phyloP scores from a whole-genome alignment of 177 flowering plant species.

The Vitis hybrid region DNA sequence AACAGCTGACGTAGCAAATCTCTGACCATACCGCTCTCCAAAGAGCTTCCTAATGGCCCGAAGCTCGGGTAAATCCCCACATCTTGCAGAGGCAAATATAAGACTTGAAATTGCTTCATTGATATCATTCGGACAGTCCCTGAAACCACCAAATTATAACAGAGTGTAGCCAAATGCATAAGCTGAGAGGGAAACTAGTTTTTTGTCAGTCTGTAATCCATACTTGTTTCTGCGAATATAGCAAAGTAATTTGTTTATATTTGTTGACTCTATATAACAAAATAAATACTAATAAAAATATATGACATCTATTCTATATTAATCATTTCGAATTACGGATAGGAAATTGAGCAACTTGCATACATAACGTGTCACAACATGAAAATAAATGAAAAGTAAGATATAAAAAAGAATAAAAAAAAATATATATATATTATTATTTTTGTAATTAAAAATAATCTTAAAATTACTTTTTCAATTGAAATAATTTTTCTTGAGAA shows the following conservation, averaged over 20 bases:
- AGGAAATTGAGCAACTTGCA: no score
- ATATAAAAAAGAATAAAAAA: no score
- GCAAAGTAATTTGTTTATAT: conserved; percentile 17
- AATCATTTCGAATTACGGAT: no score
- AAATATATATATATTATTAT: no score
- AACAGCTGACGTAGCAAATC: conserved; percentile 45
- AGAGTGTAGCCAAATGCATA: background rate
- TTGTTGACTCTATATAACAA: no score
- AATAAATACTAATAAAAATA: no score
- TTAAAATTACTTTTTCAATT: no score
- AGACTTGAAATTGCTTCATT: conserved; percentile 86
- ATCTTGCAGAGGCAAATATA: conserved; percentile 78
- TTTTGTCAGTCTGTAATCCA: background rate
- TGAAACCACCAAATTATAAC: conserved; percentile 15
- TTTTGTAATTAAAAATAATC: no score
- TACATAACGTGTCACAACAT: no score
- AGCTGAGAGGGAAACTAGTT: background rate
- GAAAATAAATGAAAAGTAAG: no score
- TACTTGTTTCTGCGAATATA: conserved; percentile 79
- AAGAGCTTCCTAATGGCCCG: conserved; percentile 58
- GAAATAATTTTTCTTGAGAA: no score
- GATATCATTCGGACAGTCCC: conserved; percentile 83
- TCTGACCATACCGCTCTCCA: conserved; percentile 65
- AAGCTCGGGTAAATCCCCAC: conserved; percentile 89
- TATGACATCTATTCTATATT: no score